Percentiles rank a stretch among this genome's conserved stretches.
These are phyloP conservation scores for Cajanus cajan DNA, from an alignment of 306 rosid species.

Conservation along the genomic window DNA sequence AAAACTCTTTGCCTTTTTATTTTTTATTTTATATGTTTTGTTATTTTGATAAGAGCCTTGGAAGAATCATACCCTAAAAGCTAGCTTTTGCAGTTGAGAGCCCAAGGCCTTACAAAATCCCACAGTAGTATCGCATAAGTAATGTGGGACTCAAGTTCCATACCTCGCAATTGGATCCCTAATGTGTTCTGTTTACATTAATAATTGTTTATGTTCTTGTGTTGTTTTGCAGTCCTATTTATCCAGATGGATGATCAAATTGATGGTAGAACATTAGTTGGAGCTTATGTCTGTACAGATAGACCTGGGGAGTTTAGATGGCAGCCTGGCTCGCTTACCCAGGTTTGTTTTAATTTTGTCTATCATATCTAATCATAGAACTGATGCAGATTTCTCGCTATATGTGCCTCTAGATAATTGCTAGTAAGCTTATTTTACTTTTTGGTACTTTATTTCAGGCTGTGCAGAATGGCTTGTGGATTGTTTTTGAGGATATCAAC, in stretches of 20 bases:
- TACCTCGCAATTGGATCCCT: no score
- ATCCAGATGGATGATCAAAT: constrained; percentile 97
- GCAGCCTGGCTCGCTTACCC: constrained; percentile 97
- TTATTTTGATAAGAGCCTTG: not conserved
- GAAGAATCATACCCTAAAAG: no score
- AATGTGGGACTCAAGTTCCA: no score
- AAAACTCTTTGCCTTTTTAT: not conserved
- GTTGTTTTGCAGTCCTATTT: constrained; percentile 60
- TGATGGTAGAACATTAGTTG: constrained; percentile 80
- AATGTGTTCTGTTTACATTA: not conserved
- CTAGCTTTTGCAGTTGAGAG: no score
- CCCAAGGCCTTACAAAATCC: no score
- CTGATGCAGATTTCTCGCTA: not conserved
- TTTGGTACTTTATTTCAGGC: constrained; percentile 52
- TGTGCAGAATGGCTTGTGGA: constrained; percentile 83
- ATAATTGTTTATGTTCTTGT: constrained; percentile 6
- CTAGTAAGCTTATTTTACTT: not conserved
- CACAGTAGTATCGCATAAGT: no score
- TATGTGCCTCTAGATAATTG: not conserved
- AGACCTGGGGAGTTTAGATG: constrained; percentile 90
- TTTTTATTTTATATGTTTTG: not conserved
- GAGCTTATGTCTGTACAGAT: constrained; percentile 82
- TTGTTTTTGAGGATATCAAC: constrained; percentile 88
- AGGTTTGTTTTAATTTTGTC: constrained; percentile 51
- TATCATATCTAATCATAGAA: constrained; percentile 6